Conservation (phyloP, 176 grass and related monocot genomes). For the Alopecurus myosuroides region DNA sequence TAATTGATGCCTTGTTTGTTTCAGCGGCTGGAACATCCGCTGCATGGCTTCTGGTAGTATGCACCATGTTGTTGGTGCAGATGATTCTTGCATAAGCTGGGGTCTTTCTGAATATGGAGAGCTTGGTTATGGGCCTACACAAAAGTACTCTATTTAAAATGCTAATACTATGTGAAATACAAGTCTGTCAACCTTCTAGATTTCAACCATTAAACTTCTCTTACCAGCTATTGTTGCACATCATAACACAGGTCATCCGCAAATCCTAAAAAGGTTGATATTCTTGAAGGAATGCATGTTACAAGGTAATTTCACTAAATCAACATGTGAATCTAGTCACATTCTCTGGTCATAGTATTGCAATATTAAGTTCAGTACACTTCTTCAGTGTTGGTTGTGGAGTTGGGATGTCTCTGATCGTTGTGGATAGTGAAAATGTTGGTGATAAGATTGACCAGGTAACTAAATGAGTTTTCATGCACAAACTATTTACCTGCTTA, state of each 20-base stretch:
- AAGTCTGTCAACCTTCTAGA: background rate
- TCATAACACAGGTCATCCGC: slow-evolving; percentile 70
- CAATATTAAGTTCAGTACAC: slow-evolving; percentile 21
- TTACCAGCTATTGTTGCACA: background rate
- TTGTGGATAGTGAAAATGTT: slow-evolving; percentile 73
- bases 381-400: slow-evolving; percentile 88
- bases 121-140: slow-evolving; percentile 89
- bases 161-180: slow-evolving; percentile 4
- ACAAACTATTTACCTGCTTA: slow-evolving; percentile 1
- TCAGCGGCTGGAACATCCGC: slow-evolving; percentile 94
- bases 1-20: slow-evolving; percentile 29
- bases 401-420: slow-evolving; percentile 60
- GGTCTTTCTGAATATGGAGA: slow-evolving; percentile 61
- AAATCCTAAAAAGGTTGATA: slow-evolving; percentile 96
- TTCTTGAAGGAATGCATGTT: slow-evolving; percentile 83
- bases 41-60: slow-evolving; percentile 98
- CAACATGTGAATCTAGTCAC: background rate
- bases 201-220: background rate
- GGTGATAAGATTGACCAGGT: slow-evolving; percentile 77
- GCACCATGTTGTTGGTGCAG: slow-evolving; percentile 90
- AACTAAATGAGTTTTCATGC: slow-evolving; percentile 6
- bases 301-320: slow-evolving; percentile 53
- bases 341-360: background rate
- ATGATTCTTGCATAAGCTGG: slow-evolving; percentile 97
- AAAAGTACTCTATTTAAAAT: slow-evolving; percentile 58